Evolutionary conservation across 441 rosid species (phyloP).

Genomic region (Erodium moschatum): DNA sequence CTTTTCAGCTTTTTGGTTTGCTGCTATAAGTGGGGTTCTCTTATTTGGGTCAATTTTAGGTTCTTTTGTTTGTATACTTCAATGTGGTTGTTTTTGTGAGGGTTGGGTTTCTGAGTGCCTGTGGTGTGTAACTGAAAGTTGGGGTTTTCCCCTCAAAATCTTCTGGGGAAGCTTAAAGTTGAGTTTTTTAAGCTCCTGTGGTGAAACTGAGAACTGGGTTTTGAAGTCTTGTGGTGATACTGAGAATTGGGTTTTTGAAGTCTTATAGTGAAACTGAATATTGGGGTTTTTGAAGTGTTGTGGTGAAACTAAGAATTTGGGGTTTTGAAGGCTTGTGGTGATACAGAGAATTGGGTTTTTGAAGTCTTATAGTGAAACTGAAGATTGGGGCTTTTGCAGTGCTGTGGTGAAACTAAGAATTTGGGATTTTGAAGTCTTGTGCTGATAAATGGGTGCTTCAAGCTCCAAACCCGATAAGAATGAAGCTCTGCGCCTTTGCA

Average conservation of each 20-base stretch:
- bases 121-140: too few species aligned
- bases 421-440: constrained; percentile 8
- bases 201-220: too few species aligned
- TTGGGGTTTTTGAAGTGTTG: background rate
- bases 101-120: background rate
- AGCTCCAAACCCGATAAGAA: constrained; percentile 52
- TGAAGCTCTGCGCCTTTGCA: constrained; percentile 67
- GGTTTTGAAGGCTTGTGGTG: too few species aligned
- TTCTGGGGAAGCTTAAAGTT: background rate
- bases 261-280: background rate
- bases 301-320: background rate
- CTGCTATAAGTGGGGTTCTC: background rate
- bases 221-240: too few species aligned
- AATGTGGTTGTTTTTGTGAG: constrained; percentile 11
- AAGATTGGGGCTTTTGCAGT: background rate
- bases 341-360: too few species aligned
- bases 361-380: background rate
- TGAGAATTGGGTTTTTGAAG: background rate
- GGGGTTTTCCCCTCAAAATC: background rate
- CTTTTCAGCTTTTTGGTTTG: background rate
- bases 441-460: constrained; percentile 53
- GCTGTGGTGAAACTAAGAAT: background rate
- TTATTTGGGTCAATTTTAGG: constrained; percentile 6
- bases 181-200: background rate
- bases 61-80: background rate